Conservation (phyloP, 208 protist species). For the Lotmaria passim region DNA sequence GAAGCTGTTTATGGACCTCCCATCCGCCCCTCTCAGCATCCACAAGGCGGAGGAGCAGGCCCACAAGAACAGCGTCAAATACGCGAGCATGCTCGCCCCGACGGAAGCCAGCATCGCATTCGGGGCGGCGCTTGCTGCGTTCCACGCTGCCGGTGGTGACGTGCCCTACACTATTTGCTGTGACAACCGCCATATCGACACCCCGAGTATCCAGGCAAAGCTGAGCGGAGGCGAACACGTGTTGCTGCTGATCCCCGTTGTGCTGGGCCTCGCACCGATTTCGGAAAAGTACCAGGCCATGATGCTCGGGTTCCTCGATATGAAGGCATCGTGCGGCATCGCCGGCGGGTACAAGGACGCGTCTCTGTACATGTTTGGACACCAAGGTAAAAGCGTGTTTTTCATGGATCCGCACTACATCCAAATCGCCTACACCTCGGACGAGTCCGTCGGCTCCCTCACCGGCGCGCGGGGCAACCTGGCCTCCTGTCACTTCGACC, state of each 20-base stretch:
- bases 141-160: slow-evolving; percentile 25
- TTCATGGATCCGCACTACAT: slow-evolving; percentile 81
- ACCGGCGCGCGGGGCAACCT: slow-evolving; percentile 18
- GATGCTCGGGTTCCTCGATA: slow-evolving; percentile 52
- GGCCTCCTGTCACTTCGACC: slow-evolving; percentile 20
- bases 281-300: slow-evolving; percentile 46
- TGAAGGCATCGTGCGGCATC: slow-evolving; percentile 60
- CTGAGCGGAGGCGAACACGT: slow-evolving; percentile 38
- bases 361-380: slow-evolving; percentile 66
- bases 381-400: slow-evolving; percentile 60
- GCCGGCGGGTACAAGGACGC: slow-evolving; percentile 50
- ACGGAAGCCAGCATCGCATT: slow-evolving; percentile 54
- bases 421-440: slow-evolving; percentile 57
- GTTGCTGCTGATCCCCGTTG: slow-evolving; percentile 65
- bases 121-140: slow-evolving; percentile 21
- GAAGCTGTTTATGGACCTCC: slow-evolving; percentile 65
- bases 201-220: slow-evolving; percentile 16
- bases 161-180: slow-evolving; percentile 45
- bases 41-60: slow-evolving; percentile 62
- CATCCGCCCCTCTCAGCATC: slow-evolving; percentile 70
- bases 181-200: slow-evolving; percentile 38
- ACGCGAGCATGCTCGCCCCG: slow-evolving; percentile 63
- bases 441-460: slow-evolving; percentile 30
- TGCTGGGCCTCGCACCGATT: slow-evolving; percentile 56
- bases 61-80: slow-evolving; percentile 45